These are phyloP conservation scores for Alternaria brassicae DNA, from an alignment of 2,329 filamentous ascomycete species.

Conservation along the genomic window DNA sequence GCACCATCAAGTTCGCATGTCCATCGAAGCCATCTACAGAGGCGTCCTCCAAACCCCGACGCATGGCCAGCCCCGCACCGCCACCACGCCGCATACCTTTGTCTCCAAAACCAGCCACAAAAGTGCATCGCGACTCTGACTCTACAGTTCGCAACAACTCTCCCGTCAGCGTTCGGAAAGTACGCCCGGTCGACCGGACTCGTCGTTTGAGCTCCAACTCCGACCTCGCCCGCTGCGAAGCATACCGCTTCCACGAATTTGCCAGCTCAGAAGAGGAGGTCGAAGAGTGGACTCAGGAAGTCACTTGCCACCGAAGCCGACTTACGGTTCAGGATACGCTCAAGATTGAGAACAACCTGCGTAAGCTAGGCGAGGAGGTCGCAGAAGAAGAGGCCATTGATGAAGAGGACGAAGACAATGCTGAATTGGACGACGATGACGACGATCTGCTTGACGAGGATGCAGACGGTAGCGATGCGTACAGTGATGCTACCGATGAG, in stretches of 20 bases:
- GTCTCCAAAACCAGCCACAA: conserved; percentile 41
- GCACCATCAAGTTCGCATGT: conserved; percentile 77
- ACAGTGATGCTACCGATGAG: conserved; percentile 59
- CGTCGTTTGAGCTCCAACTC: conserved; percentile 48
- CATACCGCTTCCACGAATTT: conserved; percentile 84
- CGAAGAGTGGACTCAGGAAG: conserved; percentile 89
- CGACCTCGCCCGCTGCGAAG: conserved; percentile 60
- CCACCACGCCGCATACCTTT: conserved; percentile 29
- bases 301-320: conserved; percentile 68
- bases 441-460: conserved; percentile 58
- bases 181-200: conserved; percentile 37
- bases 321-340: conserved; percentile 91
- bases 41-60: conserved; percentile 46
- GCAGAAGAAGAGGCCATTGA: conserved; percentile 81
- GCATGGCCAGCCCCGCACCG: conserved; percentile 56
- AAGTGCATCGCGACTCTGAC: conserved; percentile 57
- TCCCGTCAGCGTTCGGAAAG: conserved; percentile 54
- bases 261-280: conserved; percentile 83
- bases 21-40: conserved; percentile 59
- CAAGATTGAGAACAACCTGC: conserved; percentile 86
- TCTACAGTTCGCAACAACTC: conserved; percentile 59
- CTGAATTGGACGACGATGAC: conserved; percentile 46
- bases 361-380: conserved; percentile 83
- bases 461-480: conserved; percentile 53
- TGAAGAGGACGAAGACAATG: conserved; percentile 54